phyloP scores from a whole-genome alignment of 495 filamentous ascomycete species.

The Apodospora peruviana region DNA sequence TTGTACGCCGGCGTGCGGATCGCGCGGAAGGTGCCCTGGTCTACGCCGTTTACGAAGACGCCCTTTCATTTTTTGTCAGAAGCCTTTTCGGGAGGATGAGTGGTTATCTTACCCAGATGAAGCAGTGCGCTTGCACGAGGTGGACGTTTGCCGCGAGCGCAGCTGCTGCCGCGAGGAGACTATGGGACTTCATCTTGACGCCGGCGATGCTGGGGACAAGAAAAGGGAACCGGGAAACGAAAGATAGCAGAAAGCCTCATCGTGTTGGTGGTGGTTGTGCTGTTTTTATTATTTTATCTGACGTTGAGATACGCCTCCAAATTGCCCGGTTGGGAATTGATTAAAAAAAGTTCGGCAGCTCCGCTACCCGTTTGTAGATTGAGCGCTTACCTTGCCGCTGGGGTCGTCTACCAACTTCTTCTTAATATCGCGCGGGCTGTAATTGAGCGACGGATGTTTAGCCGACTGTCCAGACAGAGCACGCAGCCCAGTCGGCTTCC shows the following conservation, averaged over 20 bases:
- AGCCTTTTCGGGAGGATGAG: neutral
- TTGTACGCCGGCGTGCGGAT: slow-evolving; percentile 38
- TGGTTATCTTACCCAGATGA: slow-evolving; percentile 19
- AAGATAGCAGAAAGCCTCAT: neutral
- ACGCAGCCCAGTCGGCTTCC: too few species aligned
- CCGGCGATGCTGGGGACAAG: neutral
- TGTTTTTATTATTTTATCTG: too few species aligned
- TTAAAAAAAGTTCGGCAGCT: too few species aligned
- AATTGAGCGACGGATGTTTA: too few species aligned
- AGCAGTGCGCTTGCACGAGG: slow-evolving; percentile 15
- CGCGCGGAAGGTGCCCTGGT: slow-evolving; percentile 34
- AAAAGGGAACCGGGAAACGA: neutral
- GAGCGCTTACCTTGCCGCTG: too few species aligned
- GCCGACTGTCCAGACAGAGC: too few species aligned
- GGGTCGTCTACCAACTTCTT: too few species aligned
- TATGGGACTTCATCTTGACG: slow-evolving; percentile 5
- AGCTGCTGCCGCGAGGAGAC: slow-evolving; percentile 2
- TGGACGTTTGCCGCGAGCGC: slow-evolving; percentile 8
- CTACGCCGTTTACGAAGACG: slow-evolving; percentile 40
- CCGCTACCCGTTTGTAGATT: too few species aligned
- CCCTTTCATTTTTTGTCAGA: slow-evolving; percentile 16
- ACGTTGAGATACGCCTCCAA: too few species aligned
- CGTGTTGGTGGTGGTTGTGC: too few species aligned
- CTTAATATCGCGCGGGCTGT: too few species aligned
- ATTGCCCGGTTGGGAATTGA: too few species aligned